A percentile compares a stretch with the other conserved stretches of the same genome.
Conservation (phyloP, 192 early-diverging fungal genomes). For the Dissophora globulifera region DNA sequence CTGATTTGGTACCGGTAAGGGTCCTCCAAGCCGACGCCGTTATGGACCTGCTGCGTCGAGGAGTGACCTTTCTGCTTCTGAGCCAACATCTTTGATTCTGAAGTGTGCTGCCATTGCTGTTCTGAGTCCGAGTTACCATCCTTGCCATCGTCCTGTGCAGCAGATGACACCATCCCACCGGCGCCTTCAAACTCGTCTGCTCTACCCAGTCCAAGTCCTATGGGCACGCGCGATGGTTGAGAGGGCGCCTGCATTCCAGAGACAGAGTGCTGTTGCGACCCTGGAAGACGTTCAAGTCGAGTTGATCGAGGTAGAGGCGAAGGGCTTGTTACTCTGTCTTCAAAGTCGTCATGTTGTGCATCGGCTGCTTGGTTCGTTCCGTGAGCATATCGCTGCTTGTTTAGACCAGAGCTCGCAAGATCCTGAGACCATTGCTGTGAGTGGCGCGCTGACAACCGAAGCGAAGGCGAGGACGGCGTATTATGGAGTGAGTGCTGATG, state of each 20-base stretch:
- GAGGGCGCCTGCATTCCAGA: background rate
- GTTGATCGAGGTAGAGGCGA: background rate
- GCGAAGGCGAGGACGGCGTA: background rate
- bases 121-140: no score
- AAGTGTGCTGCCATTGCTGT: background rate
- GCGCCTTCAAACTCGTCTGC: background rate
- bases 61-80: background rate
- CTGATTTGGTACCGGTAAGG: constrained; percentile 17
- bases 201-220: constrained; percentile 1
- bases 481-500: constrained; percentile 2
- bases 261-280: background rate
- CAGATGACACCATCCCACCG: background rate
- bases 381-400: background rate
- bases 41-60: background rate
- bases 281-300: background rate
- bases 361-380: no score
- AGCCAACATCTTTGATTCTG: background rate
- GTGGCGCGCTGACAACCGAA: background rate
- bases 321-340: background rate
- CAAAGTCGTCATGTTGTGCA: no score
- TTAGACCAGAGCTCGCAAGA: background rate
- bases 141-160: no score
- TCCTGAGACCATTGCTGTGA: constrained; percentile 11
- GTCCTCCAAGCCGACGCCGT: constrained; percentile 6
- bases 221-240: background rate